These are phyloP conservation scores for Ceratocystis lukuohia DNA, from an alignment of 2,329 filamentous ascomycete genomes.

Conservation along the genomic window DNA sequence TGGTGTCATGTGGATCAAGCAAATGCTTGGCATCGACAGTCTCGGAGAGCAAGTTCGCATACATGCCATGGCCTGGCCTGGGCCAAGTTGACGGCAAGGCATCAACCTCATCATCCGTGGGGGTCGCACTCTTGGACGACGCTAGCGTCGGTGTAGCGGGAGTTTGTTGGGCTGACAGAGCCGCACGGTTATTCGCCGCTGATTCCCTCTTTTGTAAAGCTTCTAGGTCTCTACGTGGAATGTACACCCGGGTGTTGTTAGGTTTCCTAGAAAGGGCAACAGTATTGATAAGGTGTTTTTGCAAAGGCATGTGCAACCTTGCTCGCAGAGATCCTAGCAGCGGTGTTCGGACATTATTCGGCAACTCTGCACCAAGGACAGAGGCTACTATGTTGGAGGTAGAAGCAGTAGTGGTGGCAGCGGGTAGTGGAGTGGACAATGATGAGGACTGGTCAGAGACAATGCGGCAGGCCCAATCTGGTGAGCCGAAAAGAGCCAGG, in stretches of 20 bases:
- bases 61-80: constrained; percentile 30
- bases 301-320: constrained; percentile 8
- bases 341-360: constrained; percentile 9
- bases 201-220: constrained; percentile 6
- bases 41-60: constrained; percentile 29
- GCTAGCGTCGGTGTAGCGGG: constrained; percentile 11
- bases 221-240: constrained; percentile 12
- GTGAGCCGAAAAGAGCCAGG: constrained; percentile 32
- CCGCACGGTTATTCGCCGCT: neutral
- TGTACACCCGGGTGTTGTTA: constrained; percentile 10
- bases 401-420: neutral
- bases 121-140: constrained; percentile 17
- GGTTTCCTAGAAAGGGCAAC: constrained; percentile 11
- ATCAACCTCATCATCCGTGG: constrained; percentile 24
- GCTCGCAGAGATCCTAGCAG: constrained; percentile 5
- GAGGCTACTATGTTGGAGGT: neutral
- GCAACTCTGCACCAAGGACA: neutral
- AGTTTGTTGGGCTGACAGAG: constrained; percentile 1
- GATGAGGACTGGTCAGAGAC: neutral
- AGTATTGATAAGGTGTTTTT: constrained; percentile 16
- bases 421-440: neutral
- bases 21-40: constrained; percentile 28
- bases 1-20: constrained; percentile 31
- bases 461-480: constrained; percentile 28
- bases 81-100: constrained; percentile 31